These are phyloP conservation scores for Colletotrichum lentis DNA, from an alignment of 2,329 filamentous ascomycete species.

Conservation along the genomic window DNA sequence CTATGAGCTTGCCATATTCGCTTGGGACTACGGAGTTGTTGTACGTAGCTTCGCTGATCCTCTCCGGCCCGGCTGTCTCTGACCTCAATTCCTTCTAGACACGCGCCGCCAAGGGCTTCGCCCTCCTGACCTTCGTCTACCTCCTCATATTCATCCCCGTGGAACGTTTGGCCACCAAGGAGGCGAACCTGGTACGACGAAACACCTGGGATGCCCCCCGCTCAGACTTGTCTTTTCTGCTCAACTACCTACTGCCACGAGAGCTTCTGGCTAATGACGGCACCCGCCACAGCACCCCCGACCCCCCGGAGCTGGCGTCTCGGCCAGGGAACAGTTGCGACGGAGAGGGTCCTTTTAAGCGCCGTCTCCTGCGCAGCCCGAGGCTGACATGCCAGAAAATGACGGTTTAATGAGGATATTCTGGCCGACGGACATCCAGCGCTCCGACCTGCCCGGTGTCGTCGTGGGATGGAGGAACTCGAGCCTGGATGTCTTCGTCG, in stretches of 20 bases:
- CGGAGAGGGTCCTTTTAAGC: conserved; percentile 92
- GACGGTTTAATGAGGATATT: conserved; percentile 98
- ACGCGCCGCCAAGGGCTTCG: conserved; percentile 85
- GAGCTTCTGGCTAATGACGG: conserved; percentile 42
- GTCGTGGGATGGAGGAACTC: conserved; percentile 97
- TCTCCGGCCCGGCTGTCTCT: conserved; percentile 7
- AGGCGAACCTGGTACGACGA: conserved; percentile 77
- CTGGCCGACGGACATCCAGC: conserved; percentile 88
- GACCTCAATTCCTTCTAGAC: conserved; percentile 60
- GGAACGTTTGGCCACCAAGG: conserved; percentile 80
- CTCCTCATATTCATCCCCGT: conserved; percentile 84
- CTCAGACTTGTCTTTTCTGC: conserved; percentile 24
- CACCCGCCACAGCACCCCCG: conserved; percentile 75
- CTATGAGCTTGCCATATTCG: conserved; percentile 96
- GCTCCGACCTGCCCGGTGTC: conserved; percentile 78
- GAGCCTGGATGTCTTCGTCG: conserved; percentile 85
- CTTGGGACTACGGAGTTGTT: conserved; percentile 98
- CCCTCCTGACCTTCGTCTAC: conserved; percentile 83
- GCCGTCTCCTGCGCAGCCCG: conserved; percentile 42
- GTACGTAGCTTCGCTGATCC: conserved; percentile 60
- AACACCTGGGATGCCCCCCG: conserved; percentile 31
- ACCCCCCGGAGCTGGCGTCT: conserved; percentile 79
- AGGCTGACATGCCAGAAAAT: conserved; percentile 71
- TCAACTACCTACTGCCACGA: conserved; percentile 30
- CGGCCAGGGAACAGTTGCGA: conserved; percentile 92